Evolutionary conservation across 2,329 filamentous ascomycete species (phyloP).

Genomic region (Pseudogymnoascus pannorum): DNA sequence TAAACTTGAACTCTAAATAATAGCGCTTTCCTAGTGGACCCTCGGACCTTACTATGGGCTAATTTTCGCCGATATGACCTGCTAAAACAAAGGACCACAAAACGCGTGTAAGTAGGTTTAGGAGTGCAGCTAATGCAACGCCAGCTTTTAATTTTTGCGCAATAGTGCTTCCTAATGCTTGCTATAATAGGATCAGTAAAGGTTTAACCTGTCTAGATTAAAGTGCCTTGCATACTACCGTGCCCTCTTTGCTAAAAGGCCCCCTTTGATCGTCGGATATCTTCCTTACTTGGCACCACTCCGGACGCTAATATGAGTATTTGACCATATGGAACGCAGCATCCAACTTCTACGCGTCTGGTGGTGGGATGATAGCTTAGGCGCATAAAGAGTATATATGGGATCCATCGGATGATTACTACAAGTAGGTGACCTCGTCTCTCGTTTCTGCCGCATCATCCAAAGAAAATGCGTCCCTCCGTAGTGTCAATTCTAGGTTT

Average conservation of each 20-base stretch:
- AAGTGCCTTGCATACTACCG: background rate
- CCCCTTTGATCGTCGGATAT: background rate
- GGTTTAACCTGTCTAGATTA: background rate
- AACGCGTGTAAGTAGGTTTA: background rate
- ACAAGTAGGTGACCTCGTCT: background rate
- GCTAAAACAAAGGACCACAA: background rate
- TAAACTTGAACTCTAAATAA: background rate
- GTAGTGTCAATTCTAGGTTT: conserved; percentile 1
- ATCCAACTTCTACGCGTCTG: background rate
- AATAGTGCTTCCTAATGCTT: background rate
- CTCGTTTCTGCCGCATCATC: background rate
- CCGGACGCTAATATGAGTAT: background rate
- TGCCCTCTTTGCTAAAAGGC: background rate
- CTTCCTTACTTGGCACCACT: background rate
- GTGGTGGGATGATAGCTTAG: background rate
- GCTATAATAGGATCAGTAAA: background rate
- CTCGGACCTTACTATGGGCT: background rate
- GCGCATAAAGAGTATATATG: background rate
- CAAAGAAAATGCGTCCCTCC: conserved; percentile 7
- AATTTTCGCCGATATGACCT: background rate
- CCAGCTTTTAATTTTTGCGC: background rate
- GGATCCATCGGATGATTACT: background rate
- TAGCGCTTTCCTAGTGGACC: background rate
- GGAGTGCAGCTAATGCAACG: background rate
- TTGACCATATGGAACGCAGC: background rate